Evolutionary conservation across 2,329 filamentous ascomycete genomes (phyloP), one percentile per base, ranked within the genome.

Genomic region (Westerdykella aurantiaca): DNA sequence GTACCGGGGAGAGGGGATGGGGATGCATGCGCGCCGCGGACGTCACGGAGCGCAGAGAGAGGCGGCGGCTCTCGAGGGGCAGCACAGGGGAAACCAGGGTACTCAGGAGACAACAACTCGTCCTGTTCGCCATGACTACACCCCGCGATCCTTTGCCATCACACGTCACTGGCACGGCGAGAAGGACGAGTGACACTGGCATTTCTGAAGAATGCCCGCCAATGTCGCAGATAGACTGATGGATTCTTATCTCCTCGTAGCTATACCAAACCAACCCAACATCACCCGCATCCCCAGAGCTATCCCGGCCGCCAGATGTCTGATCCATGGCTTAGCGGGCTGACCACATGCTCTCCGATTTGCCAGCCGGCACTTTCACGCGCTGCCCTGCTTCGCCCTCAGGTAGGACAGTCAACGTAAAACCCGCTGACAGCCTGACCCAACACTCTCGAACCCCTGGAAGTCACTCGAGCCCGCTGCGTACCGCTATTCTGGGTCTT

Each of bases 331-430:
- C 53, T 55, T 52, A 51, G 48, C 49, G 46, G 52, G 51, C 53
- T 52, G 51, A 47, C 52, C 57, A 51, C 56, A 48, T 55, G 60
- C 49, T 47, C 49, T 55, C 49, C 52, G 40, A 61, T 64, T 63
- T 60, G 61, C 60, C 57, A 54, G 53, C 57, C 58, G 50, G 48
- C 48, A 52, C 49, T 48, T 51, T 31, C 25, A 40, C 18, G 29
- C 14, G 18, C 33, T 35, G 33, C 33, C 33, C 33, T 35, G 33
- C 17, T 12, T 9, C 25, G n/a, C 10, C 25, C n/a, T 14, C 33
- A 9, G 5, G 45, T 45, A 46, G 54, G 50, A 53, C 58, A 54
- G 44, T 34, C 44, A 39, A 51, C 39, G 43, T 55, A 47, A 56
- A 58, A 58, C 52, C 43, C 43, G 56, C 55, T 58, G 58, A 61